Conservation (phyloP, 495 filamentous ascomycete genomes). For the Daldinia grandis region DNA sequence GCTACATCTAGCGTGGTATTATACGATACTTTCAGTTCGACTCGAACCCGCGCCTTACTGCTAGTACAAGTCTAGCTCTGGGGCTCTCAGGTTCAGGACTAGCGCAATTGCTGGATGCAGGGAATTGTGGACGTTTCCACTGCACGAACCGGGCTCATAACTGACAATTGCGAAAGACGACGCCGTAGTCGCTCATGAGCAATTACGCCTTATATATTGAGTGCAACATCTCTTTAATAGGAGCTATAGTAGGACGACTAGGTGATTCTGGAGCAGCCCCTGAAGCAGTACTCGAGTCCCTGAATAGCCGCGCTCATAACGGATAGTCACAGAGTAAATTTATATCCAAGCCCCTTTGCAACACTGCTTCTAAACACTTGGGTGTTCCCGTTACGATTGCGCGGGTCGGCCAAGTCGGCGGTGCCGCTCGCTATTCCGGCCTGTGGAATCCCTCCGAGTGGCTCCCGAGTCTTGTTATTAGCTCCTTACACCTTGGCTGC, state of each 20-base stretch:
- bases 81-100: no score
- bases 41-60: no score
- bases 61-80: no score
- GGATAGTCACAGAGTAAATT: conserved; percentile 66
- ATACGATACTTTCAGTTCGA: no score
- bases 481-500: conserved; percentile 11
- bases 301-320: conserved; percentile 29
- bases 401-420: conserved; percentile 45
- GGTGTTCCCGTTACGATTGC: conserved; percentile 31
- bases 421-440: conserved; percentile 19
- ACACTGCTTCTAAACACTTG: conserved; percentile 45
- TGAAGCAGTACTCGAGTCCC: conserved; percentile 50
- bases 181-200: no score
- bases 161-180: no score
- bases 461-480: conserved; percentile 27
- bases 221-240: conserved; percentile 55
- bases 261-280: conserved; percentile 46
- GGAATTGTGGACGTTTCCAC: no score
- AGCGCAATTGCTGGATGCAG: no score
- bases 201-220: no score
- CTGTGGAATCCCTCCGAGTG: conserved; percentile 30
- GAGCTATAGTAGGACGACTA: conserved; percentile 4
- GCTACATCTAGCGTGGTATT: no score
- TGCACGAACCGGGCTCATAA: no score
- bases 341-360: conserved; percentile 57